Evolutionary conservation across 2,329 filamentous ascomycete genomes (phyloP), one percentile per base, ranked within the genome.

Genomic region (Colletotrichum sp.): DNA sequence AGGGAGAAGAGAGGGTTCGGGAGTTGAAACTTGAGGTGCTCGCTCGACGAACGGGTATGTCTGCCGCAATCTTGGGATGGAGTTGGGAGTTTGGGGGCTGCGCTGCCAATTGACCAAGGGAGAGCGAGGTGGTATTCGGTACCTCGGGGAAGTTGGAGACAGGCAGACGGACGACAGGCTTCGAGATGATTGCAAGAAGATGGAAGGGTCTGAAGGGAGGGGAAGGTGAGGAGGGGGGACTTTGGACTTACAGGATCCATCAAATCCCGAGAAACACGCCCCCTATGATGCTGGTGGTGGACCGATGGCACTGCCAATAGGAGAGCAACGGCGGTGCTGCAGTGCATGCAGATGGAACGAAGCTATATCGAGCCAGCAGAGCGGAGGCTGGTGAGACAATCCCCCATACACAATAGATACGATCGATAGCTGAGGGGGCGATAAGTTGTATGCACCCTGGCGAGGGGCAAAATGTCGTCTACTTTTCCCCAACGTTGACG

Each of bases 331-430:
- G 57, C 59, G 64, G 24, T 64, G 73, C 39, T 73, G 73, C 64
- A 39, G 69, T 72, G 64, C 57, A 28, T 73, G 73, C 64, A 73
- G 73, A 68, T 75, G 57, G 63, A 63, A 68, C 70, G 73, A 75
- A 59, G 70, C 73, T 73, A 60, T 65, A 74, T 73, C 69, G 39
- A 59, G 30, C 63, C 64, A 52, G 52, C 55, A 60, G 18, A 72
- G 68, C 21, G 57, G 67, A 60, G 43, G 70, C 32, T 71, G 67
- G 67, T 66, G 36, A 64, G 67, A 70, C 55, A 63, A 28, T 24
- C n/a, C 30, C 30, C 55, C 68, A 71, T 71, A 24, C 26, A 66
- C 24, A 24, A 21, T 52, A 52, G n/a, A 52, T 52, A 52, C n/a
- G 43, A 52, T 52, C 43, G 43, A 64, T 24, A 64, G 34, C 61